These are phyloP conservation scores for Hibiscus tridactylites DNA, from an alignment of 345 rosid genomes.

Conservation along the genomic window DNA sequence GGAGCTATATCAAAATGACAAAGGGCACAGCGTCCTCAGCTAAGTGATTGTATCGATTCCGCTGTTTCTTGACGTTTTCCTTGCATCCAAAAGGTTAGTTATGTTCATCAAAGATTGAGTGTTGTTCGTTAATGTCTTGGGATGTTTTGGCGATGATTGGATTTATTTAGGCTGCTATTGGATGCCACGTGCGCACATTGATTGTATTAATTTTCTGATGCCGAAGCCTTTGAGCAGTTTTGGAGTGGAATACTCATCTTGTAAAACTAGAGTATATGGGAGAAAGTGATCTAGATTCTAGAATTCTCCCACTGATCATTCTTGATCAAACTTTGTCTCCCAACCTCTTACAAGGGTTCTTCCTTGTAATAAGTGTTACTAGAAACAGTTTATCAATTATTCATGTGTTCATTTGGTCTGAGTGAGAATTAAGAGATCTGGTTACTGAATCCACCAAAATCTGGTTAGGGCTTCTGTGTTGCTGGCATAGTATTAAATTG, in stretches of 20 bases:
- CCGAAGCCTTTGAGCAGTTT: background rate
- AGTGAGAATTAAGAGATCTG: background rate
- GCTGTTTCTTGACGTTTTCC: conserved; percentile 41
- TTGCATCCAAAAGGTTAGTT: conserved; percentile 54
- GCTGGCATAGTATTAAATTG: too few species aligned
- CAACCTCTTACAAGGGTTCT: too few species aligned
- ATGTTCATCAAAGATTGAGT: background rate
- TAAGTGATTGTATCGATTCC: conserved; percentile 64
- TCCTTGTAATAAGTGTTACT: background rate
- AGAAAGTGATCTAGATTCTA: background rate
- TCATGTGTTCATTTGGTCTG: background rate
- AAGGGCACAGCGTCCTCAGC: conserved; percentile 57
- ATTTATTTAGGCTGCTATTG: background rate
- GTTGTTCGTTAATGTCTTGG: background rate
- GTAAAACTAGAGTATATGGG: background rate
- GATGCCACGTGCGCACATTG: background rate
- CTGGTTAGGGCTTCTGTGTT: background rate
- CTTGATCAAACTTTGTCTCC: background rate
- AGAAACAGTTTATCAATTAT: background rate
- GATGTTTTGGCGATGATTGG: background rate
- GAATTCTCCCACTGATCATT: background rate
- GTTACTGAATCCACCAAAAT: background rate
- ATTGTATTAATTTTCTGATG: background rate
- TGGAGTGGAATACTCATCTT: background rate
- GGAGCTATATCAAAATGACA: conserved; percentile 63